Conservation (phyloP, 495 filamentous ascomycete species). For the Neurospora tetrasperma region DNA sequence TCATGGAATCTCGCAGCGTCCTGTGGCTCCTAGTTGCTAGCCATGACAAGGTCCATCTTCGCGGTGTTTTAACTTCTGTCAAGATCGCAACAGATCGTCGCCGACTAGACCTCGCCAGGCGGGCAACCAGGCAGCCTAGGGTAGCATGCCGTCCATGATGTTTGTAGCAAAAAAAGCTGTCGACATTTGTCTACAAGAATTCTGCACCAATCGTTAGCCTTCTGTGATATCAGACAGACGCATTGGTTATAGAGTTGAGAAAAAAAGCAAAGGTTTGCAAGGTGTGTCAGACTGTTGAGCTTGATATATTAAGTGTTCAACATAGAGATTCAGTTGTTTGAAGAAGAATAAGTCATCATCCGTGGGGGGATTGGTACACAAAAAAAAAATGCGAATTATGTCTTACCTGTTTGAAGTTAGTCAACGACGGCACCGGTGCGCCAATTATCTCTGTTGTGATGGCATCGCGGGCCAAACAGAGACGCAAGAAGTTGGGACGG, state of each 20-base stretch:
- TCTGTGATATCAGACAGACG: not conserved
- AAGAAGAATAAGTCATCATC: slow-evolving; percentile 41
- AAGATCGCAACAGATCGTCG: not conserved
- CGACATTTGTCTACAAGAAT: not conserved
- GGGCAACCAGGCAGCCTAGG: not conserved
- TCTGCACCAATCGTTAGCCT: not conserved
- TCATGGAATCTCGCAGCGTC: not conserved
- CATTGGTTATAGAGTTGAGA: not conserved
- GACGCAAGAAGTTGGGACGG: not conserved
- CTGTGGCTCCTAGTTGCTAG: not conserved
- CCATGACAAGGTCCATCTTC: not conserved
- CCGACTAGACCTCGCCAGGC: not conserved
- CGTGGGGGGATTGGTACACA: slow-evolving; percentile 1
- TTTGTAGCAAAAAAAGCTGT: not conserved
- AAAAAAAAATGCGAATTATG: not conserved
- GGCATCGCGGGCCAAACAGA: not conserved
- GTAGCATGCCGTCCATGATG: not conserved
- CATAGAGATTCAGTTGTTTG: slow-evolving; percentile 50
- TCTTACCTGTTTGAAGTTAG: slow-evolving; percentile 2
- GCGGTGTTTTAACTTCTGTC: not conserved
- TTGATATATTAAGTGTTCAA: slow-evolving; percentile 44
- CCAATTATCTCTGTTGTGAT: not conserved
- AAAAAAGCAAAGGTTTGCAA: slow-evolving; percentile 3
- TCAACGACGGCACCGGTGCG: not conserved
- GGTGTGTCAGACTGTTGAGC: slow-evolving; percentile 49